These are phyloP conservation scores for Fusarium phyllophilum DNA, from an alignment of 2,329 filamentous ascomycete genomes.

Conservation along the genomic window DNA sequence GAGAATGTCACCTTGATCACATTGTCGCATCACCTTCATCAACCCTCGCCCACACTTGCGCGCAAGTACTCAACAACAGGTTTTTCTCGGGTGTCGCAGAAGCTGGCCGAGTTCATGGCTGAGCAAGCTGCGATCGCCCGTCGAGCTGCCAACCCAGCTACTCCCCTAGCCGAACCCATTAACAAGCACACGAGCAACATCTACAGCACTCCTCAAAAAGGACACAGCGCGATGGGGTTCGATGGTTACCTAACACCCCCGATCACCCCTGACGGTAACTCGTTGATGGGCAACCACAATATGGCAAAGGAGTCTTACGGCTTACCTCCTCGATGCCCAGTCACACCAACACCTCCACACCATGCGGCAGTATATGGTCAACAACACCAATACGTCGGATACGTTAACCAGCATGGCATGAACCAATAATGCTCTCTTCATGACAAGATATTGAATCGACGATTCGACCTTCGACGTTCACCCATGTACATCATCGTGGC, in stretches of 20 bases:
- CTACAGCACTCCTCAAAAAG: conserved; percentile 84
- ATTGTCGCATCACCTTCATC: conserved; percentile 68
- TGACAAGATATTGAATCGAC: conserved; percentile 20
- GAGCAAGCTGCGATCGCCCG: conserved; percentile 67
- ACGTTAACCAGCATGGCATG: conserved; percentile 56
- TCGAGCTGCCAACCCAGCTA: conserved; percentile 63
- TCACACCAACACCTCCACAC: conserved; percentile 68
- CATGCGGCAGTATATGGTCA: conserved; percentile 49
- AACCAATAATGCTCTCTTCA: conserved; percentile 53
- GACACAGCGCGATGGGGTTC: conserved; percentile 70
- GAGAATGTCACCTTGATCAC: conserved; percentile 73
- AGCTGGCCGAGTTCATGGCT: conserved; percentile 67
- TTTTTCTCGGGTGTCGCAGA: conserved; percentile 64
- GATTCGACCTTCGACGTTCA: conserved; percentile 10
- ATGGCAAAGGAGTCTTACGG: conserved; percentile 60
- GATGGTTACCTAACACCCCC: conserved; percentile 86
- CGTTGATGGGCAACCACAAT: conserved; percentile 58
- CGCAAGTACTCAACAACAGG: conserved; percentile 68
- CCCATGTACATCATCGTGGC: conserved; percentile 15
- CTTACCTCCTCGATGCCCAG: conserved; percentile 66
- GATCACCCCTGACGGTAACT: conserved; percentile 80
- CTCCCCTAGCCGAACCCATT: conserved; percentile 65
- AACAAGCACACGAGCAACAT: conserved; percentile 65
- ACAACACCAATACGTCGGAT: conserved; percentile 51
- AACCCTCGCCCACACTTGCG: conserved; percentile 66